Evolutionary conservation across 2,329 filamentous ascomycete genomes (phyloP), one percentile per base, ranked within the genome.

Genomic region (Phoma herbarum): DNA sequence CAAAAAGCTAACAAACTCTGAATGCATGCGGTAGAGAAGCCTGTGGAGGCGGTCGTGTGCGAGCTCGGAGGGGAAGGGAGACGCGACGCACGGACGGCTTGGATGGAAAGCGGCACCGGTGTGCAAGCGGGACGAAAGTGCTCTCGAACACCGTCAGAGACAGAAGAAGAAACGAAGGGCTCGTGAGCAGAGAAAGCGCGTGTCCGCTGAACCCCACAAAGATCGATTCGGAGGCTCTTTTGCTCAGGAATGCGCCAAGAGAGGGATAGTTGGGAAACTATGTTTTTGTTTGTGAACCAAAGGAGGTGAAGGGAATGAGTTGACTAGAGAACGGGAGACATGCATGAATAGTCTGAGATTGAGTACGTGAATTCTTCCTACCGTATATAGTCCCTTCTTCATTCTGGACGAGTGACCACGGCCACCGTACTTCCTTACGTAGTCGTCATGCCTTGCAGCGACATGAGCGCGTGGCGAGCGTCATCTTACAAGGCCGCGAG

Each of bases 1-100:
- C 69, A 73, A 73, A 74, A 73, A 66, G 63, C 67, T 71, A 74
- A 71, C 69, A 72, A 69, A 66, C 66, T 68, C 68, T 67, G 69
- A 69, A 68, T 65, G 67, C 60, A 60, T 60, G 48, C 45, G 54
- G 39, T 62, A 62, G 57, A 61, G 61, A 59, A 52, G 60, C 50
- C 56, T 50, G 50, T 44, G 50, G 46, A 46, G 52, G 62, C 39
- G 51, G 61, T 59, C 16, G 52, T 54, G 35, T 44, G 52, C 52
- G 43, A 48, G 52, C 47, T 35, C 45, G 57, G 46, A 52, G 42
- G 57, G 52, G 45, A 43, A 60, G 59, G 50, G 60, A 45, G 43
- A 54, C 6, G 37, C 51, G 54, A 62, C 45, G 69, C 69, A 71
- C 66, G 68, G 65, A 61, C 66, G 53, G 53, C 42, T 60, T 57